phyloP scores from a whole-genome alignment of 1,284 basidiomycete genomes.

The Erythrobasidium hasegawianum region DNA sequence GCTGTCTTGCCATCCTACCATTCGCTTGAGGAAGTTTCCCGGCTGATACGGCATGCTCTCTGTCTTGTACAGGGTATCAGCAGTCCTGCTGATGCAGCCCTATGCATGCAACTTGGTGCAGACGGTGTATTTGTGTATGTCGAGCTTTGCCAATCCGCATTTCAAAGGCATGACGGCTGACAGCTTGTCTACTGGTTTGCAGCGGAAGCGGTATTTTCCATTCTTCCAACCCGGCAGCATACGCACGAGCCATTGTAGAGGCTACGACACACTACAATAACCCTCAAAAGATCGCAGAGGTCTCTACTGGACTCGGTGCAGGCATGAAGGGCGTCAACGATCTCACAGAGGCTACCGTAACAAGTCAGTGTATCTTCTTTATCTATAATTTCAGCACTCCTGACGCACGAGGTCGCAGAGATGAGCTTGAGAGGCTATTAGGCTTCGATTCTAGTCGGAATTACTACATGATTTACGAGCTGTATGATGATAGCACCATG shows the following conservation, averaged over 20 bases:
- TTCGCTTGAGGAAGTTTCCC: constrained; percentile 56
- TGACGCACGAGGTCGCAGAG: constrained; percentile 7
- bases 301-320: constrained; percentile 42
- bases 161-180: constrained; percentile 37
- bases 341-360: constrained; percentile 32
- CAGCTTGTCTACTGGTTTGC: constrained; percentile 59
- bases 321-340: constrained; percentile 44
- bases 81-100: constrained; percentile 93
- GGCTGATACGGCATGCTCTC: constrained; percentile 68
- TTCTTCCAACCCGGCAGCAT: constrained; percentile 88
- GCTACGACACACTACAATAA: constrained; percentile 97
- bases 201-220: constrained; percentile 94
- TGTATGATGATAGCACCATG: no score
- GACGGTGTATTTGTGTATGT: constrained; percentile 75
- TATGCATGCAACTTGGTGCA: constrained; percentile 99
- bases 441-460: no score
- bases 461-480: no score
- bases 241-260: constrained; percentile 95
- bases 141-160: constrained; percentile 22
- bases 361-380: constrained; percentile 1
- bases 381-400: background rate
- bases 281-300: constrained; percentile 75
- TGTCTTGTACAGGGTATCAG: constrained; percentile 65
- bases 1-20: background rate
- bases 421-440: constrained; percentile 35